These are phyloP conservation scores for Fusarium chaquense DNA, from an alignment of 2,329 filamentous ascomycete genomes.

Conservation along the genomic window DNA sequence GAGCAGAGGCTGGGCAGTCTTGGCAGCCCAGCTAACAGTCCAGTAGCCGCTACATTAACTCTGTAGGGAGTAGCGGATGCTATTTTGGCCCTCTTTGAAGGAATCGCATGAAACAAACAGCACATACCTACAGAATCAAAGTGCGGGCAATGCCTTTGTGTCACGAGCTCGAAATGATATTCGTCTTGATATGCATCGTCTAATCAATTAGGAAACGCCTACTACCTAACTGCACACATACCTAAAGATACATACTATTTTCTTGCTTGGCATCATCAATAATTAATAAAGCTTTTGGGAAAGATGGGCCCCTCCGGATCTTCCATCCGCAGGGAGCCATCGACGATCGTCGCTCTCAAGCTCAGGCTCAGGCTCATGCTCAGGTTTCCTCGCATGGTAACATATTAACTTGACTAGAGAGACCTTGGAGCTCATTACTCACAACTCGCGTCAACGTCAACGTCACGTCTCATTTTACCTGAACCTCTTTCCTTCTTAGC, in stretches of 20 bases:
- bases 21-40: conserved; percentile 21
- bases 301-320: conserved; percentile 36
- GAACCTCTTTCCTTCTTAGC: conserved; percentile 8
- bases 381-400: conserved; percentile 17
- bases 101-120: conserved; percentile 31
- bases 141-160: conserved; percentile 8
- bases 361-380: conserved; percentile 32
- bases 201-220: too few relatives aligned
- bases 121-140: background rate
- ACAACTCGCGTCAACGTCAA: background rate
- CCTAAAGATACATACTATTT: too few relatives aligned
- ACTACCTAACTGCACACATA: too few relatives aligned
- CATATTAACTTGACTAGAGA: background rate
- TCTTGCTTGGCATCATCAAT: background rate
- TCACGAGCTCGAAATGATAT: conserved; percentile 29
- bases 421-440: conserved; percentile 19
- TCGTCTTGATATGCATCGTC: conserved; percentile 21
- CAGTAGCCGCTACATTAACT: conserved; percentile 31
- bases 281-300: background rate
- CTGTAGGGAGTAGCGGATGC: conserved; percentile 33
- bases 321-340: conserved; percentile 39
- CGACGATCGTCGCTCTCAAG: conserved; percentile 39
- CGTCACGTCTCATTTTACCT: conserved; percentile 25
- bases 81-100: conserved; percentile 29
- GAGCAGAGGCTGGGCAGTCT: conserved; percentile 21